Conservation (phyloP, 1,139 yeast species). For the Meyerozyma carpophila region DNA sequence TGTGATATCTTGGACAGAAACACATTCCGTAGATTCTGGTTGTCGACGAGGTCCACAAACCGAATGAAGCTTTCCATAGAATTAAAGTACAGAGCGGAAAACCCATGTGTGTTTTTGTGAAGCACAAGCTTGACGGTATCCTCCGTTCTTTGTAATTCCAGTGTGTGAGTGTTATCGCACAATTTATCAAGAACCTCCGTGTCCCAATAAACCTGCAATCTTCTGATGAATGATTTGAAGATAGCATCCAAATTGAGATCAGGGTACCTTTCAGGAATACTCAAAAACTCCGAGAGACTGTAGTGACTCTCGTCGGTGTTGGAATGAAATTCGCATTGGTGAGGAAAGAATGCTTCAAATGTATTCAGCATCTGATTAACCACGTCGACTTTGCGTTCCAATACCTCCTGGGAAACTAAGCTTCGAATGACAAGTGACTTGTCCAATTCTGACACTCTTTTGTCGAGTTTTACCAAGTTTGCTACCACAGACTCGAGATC, state of each 20-base stretch:
- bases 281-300: background rate
- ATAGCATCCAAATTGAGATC: background rate
- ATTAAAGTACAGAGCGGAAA: background rate
- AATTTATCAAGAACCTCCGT: background rate
- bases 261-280: background rate
- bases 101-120: background rate
- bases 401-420: background rate
- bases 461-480: conserved; percentile 5
- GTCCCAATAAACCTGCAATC: background rate
- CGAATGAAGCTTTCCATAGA: background rate
- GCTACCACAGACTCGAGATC: conserved; percentile 5
- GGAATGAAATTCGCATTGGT: background rate
- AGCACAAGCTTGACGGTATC: background rate
- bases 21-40: background rate
- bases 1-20: conserved; percentile 1
- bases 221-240: background rate
- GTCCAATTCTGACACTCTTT: background rate
- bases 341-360: background rate
- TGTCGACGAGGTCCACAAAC: conserved; percentile 1
- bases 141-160: background rate
- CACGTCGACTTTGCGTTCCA: background rate
- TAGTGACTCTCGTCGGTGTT: background rate
- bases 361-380: background rate
- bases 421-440: conserved; percentile 1
- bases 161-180: background rate